Conservation (phyloP, 2,329 filamentous ascomycete genomes). For the Colletotrichum musae region DNA sequence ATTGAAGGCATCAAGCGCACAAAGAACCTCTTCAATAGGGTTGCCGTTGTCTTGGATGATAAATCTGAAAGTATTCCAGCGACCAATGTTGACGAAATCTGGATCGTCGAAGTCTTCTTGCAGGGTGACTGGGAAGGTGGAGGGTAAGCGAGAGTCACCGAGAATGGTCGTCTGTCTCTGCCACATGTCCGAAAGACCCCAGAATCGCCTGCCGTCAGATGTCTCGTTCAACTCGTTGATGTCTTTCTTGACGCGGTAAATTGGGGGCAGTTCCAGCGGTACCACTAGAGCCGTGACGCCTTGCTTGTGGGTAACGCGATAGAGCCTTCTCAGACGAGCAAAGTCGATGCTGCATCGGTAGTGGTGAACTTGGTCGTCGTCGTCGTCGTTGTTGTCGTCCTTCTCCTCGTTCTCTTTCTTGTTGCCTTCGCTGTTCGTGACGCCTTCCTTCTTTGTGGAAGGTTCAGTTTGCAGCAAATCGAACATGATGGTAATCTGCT, state of each 20-base stretch:
- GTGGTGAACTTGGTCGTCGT: conserved; percentile 41
- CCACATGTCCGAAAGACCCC: conserved; percentile 63
- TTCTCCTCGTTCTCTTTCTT: neutral
- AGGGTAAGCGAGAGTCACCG: conserved; percentile 50
- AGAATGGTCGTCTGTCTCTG: conserved; percentile 63
- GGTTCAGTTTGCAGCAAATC: conserved; percentile 8
- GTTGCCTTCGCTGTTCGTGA: neutral
- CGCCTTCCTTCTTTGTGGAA: neutral
- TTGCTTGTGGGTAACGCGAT: conserved; percentile 50
- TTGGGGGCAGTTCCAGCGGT: conserved; percentile 26
- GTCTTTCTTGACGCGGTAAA: conserved; percentile 33
- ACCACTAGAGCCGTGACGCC: conserved; percentile 6
- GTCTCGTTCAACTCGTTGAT: conserved; percentile 42
- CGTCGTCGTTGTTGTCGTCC: conserved; percentile 39
- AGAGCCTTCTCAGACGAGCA: conserved; percentile 60
- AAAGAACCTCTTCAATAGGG: conserved; percentile 59
- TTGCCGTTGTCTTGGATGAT: conserved; percentile 51
- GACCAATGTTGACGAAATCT: conserved; percentile 65
- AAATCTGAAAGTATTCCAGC: conserved; percentile 71
- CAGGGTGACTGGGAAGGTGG: conserved; percentile 55
- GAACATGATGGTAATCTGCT: conserved; percentile 59
- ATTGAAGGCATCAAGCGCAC: conserved; percentile 80
- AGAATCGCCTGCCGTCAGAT: conserved; percentile 45
- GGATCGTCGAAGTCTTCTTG: conserved; percentile 52
- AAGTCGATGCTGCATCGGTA: conserved; percentile 63